Conservation (phyloP, 1,139 yeast genomes). For the Lodderomyces jiufengensis region DNA sequence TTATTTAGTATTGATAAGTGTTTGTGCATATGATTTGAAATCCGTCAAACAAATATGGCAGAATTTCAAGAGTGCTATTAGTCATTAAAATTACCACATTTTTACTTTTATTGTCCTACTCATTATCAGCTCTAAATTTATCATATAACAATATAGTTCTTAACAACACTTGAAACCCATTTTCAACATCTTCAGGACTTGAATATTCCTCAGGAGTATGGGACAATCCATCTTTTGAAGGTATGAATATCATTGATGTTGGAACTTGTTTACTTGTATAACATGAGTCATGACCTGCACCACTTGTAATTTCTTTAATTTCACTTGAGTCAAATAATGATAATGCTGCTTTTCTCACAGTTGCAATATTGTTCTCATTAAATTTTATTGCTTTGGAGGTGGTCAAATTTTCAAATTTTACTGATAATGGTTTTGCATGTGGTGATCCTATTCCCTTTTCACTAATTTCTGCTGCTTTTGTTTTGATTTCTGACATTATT, state of each 20-base stretch:
- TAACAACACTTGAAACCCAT: slow-evolving; percentile 57
- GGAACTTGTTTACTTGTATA: slow-evolving; percentile 55
- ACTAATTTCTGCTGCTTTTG: slow-evolving; percentile 26
- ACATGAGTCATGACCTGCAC: slow-evolving; percentile 76
- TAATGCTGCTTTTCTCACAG: slow-evolving; percentile 50
- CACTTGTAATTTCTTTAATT: slow-evolving; percentile 51
- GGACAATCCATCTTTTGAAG: slow-evolving; percentile 65
- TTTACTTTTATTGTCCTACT: no score
- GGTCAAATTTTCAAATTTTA: slow-evolving; percentile 39
- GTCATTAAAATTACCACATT: no score
- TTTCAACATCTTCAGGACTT: slow-evolving; percentile 57
- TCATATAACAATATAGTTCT: slow-evolving; percentile 60
- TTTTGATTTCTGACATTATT: slow-evolving; percentile 38
- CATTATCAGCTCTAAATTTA: slow-evolving; percentile 11
- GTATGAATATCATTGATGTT: slow-evolving; percentile 73
- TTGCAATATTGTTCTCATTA: slow-evolving; percentile 44
- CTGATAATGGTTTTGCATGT: slow-evolving; percentile 22
- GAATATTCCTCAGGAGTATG: slow-evolving; percentile 68
- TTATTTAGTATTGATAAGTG: no score
- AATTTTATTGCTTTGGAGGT: slow-evolving; percentile 57
- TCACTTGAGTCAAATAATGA: slow-evolving; percentile 45
- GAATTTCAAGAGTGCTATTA: no score
- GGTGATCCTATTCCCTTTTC: slow-evolving; percentile 12
- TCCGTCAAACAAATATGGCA: no score
- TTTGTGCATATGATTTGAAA: no score